These are phyloP conservation scores for Ophiostoma sp. DNA, from an alignment of 2,329 filamentous ascomycete genomes.

Conservation along the genomic window DNA sequence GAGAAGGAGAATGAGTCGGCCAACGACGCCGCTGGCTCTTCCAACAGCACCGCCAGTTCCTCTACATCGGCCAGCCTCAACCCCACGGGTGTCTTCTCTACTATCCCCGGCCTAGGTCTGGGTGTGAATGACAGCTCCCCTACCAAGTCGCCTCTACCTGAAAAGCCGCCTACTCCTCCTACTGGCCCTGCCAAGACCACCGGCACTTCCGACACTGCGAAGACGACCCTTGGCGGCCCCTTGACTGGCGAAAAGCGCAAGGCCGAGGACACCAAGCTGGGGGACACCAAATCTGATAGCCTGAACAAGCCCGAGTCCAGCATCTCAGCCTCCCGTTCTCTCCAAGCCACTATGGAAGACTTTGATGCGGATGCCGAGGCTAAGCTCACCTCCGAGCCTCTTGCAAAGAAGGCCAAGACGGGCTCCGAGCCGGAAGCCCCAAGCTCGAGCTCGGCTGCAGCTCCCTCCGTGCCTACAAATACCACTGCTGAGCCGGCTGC, in stretches of 20 bases:
- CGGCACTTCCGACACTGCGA: neutral
- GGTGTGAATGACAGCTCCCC: neutral
- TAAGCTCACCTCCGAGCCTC: neutral
- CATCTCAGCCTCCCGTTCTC: neutral
- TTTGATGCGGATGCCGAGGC: neutral
- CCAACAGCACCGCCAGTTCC: neutral
- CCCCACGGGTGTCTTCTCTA: conserved; percentile 5
- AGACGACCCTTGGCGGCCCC: neutral
- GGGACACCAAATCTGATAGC: neutral
- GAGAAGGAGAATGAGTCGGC: neutral
- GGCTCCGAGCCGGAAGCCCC: neutral
- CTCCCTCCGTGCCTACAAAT: conserved; percentile 13
- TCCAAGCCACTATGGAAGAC: conserved; percentile 12
- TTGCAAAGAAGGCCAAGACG: conserved; percentile 16
- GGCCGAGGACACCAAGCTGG: conserved; percentile 21
- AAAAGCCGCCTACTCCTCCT: neutral
- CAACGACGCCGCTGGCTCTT: neutral
- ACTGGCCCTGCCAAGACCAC: neutral
- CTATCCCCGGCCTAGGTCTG: neutral
- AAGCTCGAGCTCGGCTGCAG: neutral
- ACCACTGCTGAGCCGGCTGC: neutral
- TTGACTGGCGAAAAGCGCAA: conserved; percentile 30
- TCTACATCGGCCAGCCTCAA: neutral
- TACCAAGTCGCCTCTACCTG: neutral
- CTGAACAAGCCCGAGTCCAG: neutral